phyloP scores from a whole-genome alignment of 2,329 filamentous ascomycete genomes.

The Aspergillus sp. region DNA sequence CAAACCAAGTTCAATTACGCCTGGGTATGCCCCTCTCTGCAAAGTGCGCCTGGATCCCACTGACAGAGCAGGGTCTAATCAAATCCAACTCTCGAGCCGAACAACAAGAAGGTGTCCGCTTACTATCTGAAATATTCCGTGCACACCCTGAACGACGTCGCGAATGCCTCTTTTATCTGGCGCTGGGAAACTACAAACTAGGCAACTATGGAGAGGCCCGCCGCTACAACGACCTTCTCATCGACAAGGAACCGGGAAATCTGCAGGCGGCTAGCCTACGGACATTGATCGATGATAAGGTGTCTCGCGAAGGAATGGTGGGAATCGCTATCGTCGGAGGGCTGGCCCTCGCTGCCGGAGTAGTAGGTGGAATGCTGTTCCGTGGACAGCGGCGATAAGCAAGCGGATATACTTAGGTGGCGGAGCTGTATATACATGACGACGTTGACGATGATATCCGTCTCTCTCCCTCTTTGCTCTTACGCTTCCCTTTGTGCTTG shows the following conservation, averaged over 20 bases:
- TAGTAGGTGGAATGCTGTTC: constrained; percentile 84
- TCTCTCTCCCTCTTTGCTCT: constrained; percentile 10
- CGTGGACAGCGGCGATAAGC: constrained; percentile 67
- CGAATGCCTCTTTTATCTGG: constrained; percentile 98
- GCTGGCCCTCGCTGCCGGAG: constrained; percentile 87
- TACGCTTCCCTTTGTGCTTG: not conserved
- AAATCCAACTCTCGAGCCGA: constrained; percentile 83
- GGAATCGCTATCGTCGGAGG: constrained; percentile 94
- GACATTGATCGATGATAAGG: constrained; percentile 90
- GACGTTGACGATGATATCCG: constrained; percentile 12
- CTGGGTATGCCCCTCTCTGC: constrained; percentile 65
- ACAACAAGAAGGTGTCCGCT: constrained; percentile 89
- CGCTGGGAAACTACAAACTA: constrained; percentile 95
- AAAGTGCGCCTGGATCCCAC: not conserved
- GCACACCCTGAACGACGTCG: constrained; percentile 86
- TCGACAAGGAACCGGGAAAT: constrained; percentile 89
- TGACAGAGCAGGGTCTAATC: constrained; percentile 72
- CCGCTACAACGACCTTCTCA: constrained; percentile 87
- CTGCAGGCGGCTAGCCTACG: constrained; percentile 85
- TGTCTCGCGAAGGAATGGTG: constrained; percentile 88
- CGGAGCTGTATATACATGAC: constrained; percentile 15
- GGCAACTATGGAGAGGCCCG: constrained; percentile 95
- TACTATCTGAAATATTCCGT: constrained; percentile 96
- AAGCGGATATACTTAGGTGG: constrained; percentile 15
- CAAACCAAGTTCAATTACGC: constrained; percentile 99